Conservation (phyloP, 495 filamentous ascomycete genomes). For the Hyphodiscus hymeniophilus region DNA sequence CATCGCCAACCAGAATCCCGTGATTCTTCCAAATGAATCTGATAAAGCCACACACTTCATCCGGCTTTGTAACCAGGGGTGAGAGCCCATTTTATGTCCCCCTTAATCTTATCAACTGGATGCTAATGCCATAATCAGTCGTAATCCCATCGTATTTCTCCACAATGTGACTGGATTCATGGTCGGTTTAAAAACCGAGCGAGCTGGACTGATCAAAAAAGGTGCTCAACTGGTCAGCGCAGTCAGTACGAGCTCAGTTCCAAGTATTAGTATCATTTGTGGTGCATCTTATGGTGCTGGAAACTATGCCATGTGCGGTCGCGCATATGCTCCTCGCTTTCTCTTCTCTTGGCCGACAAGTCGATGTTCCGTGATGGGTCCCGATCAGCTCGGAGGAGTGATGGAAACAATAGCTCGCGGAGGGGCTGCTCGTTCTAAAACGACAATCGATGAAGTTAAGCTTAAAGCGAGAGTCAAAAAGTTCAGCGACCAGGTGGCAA, state of each 20-base stretch:
- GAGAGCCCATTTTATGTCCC: no score
- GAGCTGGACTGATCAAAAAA: slow-evolving; percentile 28
- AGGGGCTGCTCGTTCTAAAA: slow-evolving; percentile 21
- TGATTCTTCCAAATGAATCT: slow-evolving; percentile 27
- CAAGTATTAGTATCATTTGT: slow-evolving; percentile 28
- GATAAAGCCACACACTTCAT: slow-evolving; percentile 27
- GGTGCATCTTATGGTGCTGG: slow-evolving; percentile 30
- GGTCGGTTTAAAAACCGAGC: slow-evolving; percentile 28
- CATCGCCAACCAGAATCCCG: slow-evolving; percentile 26
- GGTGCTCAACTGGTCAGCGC: slow-evolving; percentile 29
- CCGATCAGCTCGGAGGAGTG: slow-evolving; percentile 26
- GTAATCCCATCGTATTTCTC: slow-evolving; percentile 26
- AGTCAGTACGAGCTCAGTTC: slow-evolving; percentile 26
- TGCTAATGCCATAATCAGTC: not conserved
- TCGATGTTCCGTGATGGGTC: slow-evolving; percentile 30
- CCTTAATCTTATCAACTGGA: not conserved
- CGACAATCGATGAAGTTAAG: slow-evolving; percentile 18
- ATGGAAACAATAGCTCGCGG: slow-evolving; percentile 26
- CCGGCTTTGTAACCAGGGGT: slow-evolving; percentile 25
- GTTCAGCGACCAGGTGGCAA: slow-evolving; percentile 5
- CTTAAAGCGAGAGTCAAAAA: slow-evolving; percentile 4
- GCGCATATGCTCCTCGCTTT: slow-evolving; percentile 26
- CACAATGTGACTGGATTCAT: slow-evolving; percentile 32
- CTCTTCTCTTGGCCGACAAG: slow-evolving; percentile 29
- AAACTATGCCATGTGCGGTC: slow-evolving; percentile 31